Evolutionary conservation across 257 asterid species (phyloP).

Genomic region (Solanum chmielewskii): DNA sequence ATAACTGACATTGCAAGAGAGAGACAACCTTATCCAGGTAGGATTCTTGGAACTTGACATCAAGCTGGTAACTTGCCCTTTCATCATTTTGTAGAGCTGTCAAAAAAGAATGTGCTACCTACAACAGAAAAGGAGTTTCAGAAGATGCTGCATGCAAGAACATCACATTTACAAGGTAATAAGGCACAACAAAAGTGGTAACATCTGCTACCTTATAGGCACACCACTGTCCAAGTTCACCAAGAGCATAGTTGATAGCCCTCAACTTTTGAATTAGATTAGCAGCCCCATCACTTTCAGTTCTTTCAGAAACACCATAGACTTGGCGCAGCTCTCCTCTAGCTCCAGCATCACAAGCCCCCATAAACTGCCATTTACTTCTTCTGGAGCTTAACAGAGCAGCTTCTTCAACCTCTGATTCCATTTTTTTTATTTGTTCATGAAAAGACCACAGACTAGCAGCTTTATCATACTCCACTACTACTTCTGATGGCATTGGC

Average conservation of each 20-base stretch:
- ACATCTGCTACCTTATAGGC: conserved; percentile 65
- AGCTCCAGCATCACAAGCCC: conserved; percentile 98
- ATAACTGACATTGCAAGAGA: conserved; percentile 79
- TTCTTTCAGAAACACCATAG: conserved; percentile 97
- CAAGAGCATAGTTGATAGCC: conserved; percentile 95
- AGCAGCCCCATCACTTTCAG: conserved; percentile 99
- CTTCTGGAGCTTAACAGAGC: conserved; percentile 88
- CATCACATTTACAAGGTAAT: not conserved
- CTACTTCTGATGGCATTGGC: conserved; percentile 94
- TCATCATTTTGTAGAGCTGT: conserved; percentile 94
- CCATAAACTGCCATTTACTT: conserved; percentile 99
- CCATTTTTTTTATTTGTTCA: conserved; percentile 94
- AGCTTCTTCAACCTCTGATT: conserved; percentile 80
- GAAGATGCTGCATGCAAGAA: not conserved
- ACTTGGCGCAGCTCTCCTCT: conserved; percentile 91
- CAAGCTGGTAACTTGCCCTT: conserved; percentile 90
- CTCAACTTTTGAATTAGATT: conserved; percentile 89
- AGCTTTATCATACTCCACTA: conserved; percentile 94
- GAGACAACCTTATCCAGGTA: conserved; percentile 75
- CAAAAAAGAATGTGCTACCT: conserved; percentile 87
- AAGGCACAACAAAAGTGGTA: not conserved
- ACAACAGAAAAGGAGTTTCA: conserved; percentile 8
- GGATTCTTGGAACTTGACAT: conserved; percentile 96
- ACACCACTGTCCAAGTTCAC: conserved; percentile 99
- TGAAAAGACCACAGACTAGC: conserved; percentile 93